A percentile compares a stretch with the other conserved stretches of the same genome.
Evolutionary conservation across 73 alveolate species (phyloP).

Genomic region (Tetrahymena malaccensis): DNA sequence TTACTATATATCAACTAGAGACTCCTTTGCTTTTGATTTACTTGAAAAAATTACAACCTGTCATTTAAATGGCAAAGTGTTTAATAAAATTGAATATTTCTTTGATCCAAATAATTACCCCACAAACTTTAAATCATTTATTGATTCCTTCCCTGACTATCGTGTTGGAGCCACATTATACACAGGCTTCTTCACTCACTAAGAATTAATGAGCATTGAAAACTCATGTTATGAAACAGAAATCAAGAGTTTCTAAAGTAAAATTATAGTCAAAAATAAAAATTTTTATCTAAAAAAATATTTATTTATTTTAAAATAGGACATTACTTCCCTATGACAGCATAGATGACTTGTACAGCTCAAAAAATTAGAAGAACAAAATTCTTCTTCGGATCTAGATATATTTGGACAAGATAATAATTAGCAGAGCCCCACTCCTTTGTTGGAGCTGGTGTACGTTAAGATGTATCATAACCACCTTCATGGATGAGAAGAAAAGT

Average conservation of each 20-base stretch:
- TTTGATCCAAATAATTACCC: conserved; percentile 63
- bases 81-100: conserved; percentile 46
- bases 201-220: conserved; percentile 54
- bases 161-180: conserved; percentile 53
- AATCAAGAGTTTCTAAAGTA: conserved; percentile 46
- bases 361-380: conserved; percentile 65
- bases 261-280: neutral
- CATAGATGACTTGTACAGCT: conserved; percentile 56
- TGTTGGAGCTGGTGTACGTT: conserved; percentile 81
- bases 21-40: conserved; percentile 67
- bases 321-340: conserved; percentile 63
- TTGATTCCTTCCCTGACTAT: conserved; percentile 24
- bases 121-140: conserved; percentile 40
- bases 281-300: neutral
- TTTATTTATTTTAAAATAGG: neutral
- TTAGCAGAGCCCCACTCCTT: conserved; percentile 59
- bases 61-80: neutral
- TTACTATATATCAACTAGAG: conserved; percentile 66
- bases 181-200: conserved; percentile 54
- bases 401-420: conserved; percentile 72
- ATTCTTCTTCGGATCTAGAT: conserved; percentile 76
- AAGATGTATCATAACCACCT: conserved; percentile 71
- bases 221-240: conserved; percentile 42
- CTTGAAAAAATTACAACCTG: conserved; percentile 9
- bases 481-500: conserved; percentile 49